phyloP scores from a whole-genome alignment of 176 grass and related monocot genomes.

The Otatea glauca region DNA sequence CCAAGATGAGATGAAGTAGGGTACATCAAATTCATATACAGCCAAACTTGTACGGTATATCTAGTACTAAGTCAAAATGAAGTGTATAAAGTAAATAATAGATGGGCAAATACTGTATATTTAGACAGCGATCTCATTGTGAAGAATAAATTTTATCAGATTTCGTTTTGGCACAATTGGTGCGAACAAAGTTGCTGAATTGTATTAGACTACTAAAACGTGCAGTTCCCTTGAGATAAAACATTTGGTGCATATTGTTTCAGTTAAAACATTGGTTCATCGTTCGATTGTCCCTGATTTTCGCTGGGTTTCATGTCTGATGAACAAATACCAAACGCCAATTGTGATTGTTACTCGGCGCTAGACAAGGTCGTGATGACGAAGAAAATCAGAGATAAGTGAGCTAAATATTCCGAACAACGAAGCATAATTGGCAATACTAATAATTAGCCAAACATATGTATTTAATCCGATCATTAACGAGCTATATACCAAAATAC shows the following conservation, averaged over 20 bases:
- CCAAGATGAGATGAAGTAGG: not conserved
- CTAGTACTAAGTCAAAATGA: not conserved
- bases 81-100: conserved; percentile 36
- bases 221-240: not conserved
- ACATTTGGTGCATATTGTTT: not conserved
- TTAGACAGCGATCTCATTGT: conserved; percentile 15
- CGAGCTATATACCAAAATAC: not conserved
- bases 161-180: not conserved
- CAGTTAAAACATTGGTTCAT: not conserved
- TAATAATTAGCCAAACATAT: conserved; percentile 21
- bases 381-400: not conserved
- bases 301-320: not conserved
- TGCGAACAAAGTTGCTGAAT: not conserved
- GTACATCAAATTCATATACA: not conserved
- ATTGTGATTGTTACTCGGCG: not conserved
- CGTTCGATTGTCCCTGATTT: not conserved
- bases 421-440: not conserved
- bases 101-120: conserved; percentile 24
- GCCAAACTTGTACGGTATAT: not conserved
- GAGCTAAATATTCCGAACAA: conserved; percentile 6
- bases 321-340: not conserved
- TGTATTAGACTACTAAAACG: not conserved
- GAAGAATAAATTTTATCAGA: conserved; percentile 29
- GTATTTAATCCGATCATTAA: not conserved
- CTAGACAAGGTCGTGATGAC: not conserved